Evolutionary conservation across 768 basidiomycete species (phyloP).

Genomic region (Lactifluus pinguis): DNA sequence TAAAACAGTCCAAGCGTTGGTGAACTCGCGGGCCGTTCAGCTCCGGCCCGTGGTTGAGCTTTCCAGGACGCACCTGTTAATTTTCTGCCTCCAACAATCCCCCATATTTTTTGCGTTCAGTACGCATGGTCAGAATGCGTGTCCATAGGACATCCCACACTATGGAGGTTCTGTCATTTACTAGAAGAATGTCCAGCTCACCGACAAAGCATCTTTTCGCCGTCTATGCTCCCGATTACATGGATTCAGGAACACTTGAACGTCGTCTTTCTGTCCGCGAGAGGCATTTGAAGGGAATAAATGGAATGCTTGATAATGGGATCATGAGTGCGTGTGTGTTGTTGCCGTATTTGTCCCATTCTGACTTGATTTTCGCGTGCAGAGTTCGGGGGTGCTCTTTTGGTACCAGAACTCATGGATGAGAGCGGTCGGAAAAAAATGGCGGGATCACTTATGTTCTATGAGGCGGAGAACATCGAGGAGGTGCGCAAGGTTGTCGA

Average conservation of each 20-base stretch:
- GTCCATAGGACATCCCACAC: neutral
- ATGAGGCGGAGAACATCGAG: constrained; percentile 21
- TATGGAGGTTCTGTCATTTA: neutral
- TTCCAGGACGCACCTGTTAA: no score
- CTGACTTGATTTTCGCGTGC: neutral
- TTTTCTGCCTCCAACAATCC: no score
- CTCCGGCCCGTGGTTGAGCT: no score
- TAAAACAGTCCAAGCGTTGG: no score
- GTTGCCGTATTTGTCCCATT: neutral
- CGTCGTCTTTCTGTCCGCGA: constrained; percentile 23
- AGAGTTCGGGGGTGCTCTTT: constrained; percentile 13
- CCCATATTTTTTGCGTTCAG: no score
- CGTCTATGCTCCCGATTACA: constrained; percentile 28
- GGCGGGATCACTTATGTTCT: constrained; percentile 23
- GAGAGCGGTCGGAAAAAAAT: constrained; percentile 16
- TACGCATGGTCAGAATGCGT: no score
- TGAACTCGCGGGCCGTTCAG: no score
- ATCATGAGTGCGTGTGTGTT: constrained; percentile 14
- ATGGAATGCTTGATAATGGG: constrained; percentile 1
- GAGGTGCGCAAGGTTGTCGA: constrained; percentile 22
- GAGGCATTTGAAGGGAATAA: constrained; percentile 21
- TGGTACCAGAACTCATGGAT: constrained; percentile 15
- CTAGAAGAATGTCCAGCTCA: neutral
- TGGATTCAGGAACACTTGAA: constrained; percentile 21
- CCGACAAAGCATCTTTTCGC: constrained; percentile 20